These are phyloP conservation scores for Eimeria praecox DNA, from an alignment of 169 alveolate species.

Conservation along the genomic window DNA sequence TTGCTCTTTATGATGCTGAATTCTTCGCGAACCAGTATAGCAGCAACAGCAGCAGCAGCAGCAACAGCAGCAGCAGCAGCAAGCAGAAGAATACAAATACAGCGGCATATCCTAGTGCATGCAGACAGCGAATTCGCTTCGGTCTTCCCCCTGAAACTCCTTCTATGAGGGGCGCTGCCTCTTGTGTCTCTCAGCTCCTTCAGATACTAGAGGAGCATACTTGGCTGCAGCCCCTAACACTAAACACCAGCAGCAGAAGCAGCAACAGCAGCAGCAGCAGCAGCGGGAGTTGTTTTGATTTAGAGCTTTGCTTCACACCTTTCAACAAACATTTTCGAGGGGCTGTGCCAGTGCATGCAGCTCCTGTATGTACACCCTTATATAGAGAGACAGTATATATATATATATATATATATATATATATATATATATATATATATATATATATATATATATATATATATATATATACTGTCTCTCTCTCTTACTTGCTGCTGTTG, in stretches of 20 bases:
- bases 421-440: no score
- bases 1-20: background rate
- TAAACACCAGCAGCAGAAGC: background rate
- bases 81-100: no score
- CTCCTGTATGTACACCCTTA: background rate
- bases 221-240: background rate
- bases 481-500: background rate
- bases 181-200: background rate
- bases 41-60: no score
- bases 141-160: background rate
- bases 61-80: no score
- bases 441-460: no score
- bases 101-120: no score
- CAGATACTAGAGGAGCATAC: background rate
- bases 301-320: constrained; percentile 15
- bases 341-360: background rate
- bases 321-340: background rate
- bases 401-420: no score
- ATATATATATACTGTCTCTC: background rate
- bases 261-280: background rate
- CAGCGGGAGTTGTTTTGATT: background rate
- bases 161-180: background rate
- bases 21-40: no score
- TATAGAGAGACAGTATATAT: background rate
- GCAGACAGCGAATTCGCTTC: background rate